Evolutionary conservation across 495 filamentous ascomycete species (phyloP), one percentile per base, ranked within the genome.

Genomic region (Saxispiralis lemnorum): DNA sequence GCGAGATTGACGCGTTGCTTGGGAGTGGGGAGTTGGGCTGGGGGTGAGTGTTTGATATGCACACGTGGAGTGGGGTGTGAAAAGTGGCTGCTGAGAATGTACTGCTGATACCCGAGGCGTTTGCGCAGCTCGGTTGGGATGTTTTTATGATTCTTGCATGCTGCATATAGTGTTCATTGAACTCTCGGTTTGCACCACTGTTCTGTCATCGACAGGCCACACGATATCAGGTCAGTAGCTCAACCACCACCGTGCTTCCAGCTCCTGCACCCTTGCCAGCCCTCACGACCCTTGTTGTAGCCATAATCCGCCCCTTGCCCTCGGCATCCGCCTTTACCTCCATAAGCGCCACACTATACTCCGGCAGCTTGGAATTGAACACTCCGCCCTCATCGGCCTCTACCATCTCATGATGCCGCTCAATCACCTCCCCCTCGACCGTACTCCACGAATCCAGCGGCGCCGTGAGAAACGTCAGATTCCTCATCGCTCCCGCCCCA

Each of bases 401-500:
- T 4, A 56, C 42, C 10, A 32, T 45, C 6, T 20, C 16, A 9
- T 18, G 21, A 18, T 35, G 15, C 0, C 16, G 46, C 41, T 45
- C n/a, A 12, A 56, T 51, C n/a, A 53, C 43, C 17, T 47, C 41
- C 21, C 35, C 43, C 16, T 47, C 64, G 19, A 66, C 56, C 9
- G 53, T 56, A 40, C 68, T 71, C 0, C 57, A 46, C 30, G 57
- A 52, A 16, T 54, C 59, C 46, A 59, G 56, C 0, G 69, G 63
- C 1, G 73, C 75, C 1, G 66, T 72, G 10, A 79, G 55, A 2
- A 79, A 63, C 4, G 72, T 79, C 55, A 83, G 58, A 18, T 65
- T 63, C 0, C 68, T 76, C 11, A 41, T 57, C 0, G 66, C 56
- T 5, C 67, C 68, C 0, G 59, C 47, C 10, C 45, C 44, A 11